Evolutionary conservation across 306 rosid genomes (phyloP).

Genomic region (Adenanthera pavonina): DNA sequence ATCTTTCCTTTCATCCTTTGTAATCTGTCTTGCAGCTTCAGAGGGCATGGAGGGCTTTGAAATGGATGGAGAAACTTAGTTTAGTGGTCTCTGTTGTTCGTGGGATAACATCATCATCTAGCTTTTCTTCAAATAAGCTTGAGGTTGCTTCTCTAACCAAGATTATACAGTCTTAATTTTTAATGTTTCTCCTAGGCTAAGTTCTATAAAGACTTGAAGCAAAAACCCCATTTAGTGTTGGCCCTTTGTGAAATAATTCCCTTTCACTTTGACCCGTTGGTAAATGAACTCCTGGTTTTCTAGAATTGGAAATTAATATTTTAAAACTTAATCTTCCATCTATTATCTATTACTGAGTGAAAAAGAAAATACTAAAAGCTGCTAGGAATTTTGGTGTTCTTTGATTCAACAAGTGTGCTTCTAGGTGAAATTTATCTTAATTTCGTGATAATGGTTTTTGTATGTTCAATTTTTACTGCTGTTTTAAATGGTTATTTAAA

Average conservation of each 20-base stretch:
- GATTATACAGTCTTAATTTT: constrained; percentile 24
- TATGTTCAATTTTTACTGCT: neutral
- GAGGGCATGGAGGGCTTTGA: constrained; percentile 88
- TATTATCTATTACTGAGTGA: neutral
- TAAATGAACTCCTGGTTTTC: neutral
- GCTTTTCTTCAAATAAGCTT: constrained; percentile 52
- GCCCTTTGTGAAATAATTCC: neutral
- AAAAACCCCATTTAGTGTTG: neutral
- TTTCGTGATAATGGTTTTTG: neutral
- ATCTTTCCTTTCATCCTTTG: neutral
- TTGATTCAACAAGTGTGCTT: neutral
- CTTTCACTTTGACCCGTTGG: neutral
- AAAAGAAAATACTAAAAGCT: neutral
- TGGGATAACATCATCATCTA: constrained; percentile 72
- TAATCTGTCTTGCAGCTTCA: constrained; percentile 71
- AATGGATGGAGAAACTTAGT: constrained; percentile 71
- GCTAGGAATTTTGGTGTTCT: neutral
- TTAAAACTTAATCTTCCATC: neutral
- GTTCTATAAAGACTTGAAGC: neutral
- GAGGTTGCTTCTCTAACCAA: constrained; percentile 58
- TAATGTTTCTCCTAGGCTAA: constrained; percentile 1
- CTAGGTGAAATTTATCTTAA: neutral
- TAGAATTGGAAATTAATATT: neutral
- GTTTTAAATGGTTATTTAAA: neutral
- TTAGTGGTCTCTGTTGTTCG: constrained; percentile 68